Evolutionary conservation across 441 rosid genomes (phyloP), one percentile per base, ranked within the genome.

Genomic region (Mallotus repandus): DNA sequence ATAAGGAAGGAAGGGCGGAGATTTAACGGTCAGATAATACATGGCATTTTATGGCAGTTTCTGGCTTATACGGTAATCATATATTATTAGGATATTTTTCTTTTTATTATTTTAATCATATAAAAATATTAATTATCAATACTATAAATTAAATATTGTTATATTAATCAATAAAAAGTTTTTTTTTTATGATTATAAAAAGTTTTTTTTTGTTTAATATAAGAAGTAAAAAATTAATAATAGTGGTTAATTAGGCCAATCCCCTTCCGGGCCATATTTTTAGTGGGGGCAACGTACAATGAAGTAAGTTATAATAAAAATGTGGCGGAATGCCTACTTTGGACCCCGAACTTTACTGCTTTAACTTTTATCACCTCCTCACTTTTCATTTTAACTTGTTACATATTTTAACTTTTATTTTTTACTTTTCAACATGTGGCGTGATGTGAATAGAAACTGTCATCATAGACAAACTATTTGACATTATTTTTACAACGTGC

Each of bases 1-100:
- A 93, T 91, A 93, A 95, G 99, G 88, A 86, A 93, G 95, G 94
- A 91, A 93, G 95, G 99, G 99, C 88, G 91, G 95, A 89, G 97
- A 93, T 90, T 93, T 83, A 89, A 81, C 86, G 41, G 91, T 83
- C 90, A 79, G 88, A 80, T 80, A 82, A 69, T 73, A 38, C 56
- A 77, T 81, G 88, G 79, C 85, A 32, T 83, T 85, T 84, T 85
- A 81, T 90, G 95, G 74, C 89, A 73, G 84, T 78, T 71, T 82
- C 79, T 86, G 89, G 80, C 66, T 55, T 70, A 38, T 18, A 19
- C 61, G 2, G 80, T 81, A 70, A 66, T 83, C 72, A 82, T 74
- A 81, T 73, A 76, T 56, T 64, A 63, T 74, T 78, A 29, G 65
- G 22, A 32, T 41, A 12, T 76, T 70, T 75, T 22, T 22, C 5